Conservation (phyloP, 495 filamentous ascomycete species). For the Tuber indicum region DNA sequence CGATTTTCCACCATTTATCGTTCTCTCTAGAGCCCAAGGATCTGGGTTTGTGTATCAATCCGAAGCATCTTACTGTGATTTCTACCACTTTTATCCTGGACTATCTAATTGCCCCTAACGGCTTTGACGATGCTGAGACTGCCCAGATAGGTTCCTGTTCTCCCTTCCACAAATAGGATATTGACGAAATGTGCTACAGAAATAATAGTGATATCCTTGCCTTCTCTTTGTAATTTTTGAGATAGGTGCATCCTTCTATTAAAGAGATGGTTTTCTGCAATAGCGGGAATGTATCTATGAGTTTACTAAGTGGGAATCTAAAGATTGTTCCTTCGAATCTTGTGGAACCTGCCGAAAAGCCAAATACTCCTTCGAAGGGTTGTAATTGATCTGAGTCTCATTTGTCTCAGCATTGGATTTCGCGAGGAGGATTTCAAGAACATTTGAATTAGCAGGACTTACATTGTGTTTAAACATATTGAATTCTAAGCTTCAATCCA, state of each 20-base stretch:
- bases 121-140: conserved; percentile 8
- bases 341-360: conserved; percentile 30
- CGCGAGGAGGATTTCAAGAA: background rate
- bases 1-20: conserved; percentile 9
- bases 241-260: conserved; percentile 4
- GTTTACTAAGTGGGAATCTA: conserved; percentile 43
- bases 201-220: conserved; percentile 28
- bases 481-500: conserved; percentile 31
- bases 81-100: background rate
- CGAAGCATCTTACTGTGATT: background rate
- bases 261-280: background rate
- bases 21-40: background rate
- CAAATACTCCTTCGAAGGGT: conserved; percentile 45
- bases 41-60: background rate
- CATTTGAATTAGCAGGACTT: background rate
- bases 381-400: conserved; percentile 43
- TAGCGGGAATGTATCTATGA: conserved; percentile 8
- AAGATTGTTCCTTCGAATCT: conserved; percentile 46
- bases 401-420: background rate
- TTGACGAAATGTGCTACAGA: conserved; percentile 18
- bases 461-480: conserved; percentile 25
- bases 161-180: conserved; percentile 22
- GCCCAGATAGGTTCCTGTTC: conserved; percentile 13
- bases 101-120: background rate
- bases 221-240: conserved; percentile 19